Evolutionary conservation across 176 grass and related monocot species (phyloP).

Genomic region (Carex scoparia): DNA sequence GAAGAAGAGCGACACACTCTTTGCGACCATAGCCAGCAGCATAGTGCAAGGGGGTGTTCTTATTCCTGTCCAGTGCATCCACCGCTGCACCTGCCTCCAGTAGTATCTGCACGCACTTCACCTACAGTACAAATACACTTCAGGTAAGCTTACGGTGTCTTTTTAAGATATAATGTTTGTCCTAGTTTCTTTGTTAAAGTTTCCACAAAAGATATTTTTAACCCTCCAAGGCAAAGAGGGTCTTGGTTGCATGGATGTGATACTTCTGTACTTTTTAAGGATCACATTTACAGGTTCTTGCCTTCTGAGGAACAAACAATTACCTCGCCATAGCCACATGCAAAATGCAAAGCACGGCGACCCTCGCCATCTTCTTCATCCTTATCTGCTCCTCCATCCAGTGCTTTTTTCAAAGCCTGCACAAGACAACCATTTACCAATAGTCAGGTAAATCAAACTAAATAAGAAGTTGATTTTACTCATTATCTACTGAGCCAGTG

Average conservation of each 20-base stretch:
- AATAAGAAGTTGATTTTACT: not conserved
- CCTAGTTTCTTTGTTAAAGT: not conserved
- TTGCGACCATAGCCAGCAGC: slow-evolving; percentile 84
- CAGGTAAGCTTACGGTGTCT: not conserved
- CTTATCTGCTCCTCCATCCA: slow-evolving; percentile 72
- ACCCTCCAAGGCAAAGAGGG: not conserved
- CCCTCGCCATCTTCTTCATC: slow-evolving; percentile 89
- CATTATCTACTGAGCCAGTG: not conserved
- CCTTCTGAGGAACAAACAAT: not conserved
- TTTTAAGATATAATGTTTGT: not conserved
- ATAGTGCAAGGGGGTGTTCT: slow-evolving; percentile 82
- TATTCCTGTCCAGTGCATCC: slow-evolving; percentile 81
- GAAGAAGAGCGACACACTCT: slow-evolving; percentile 67
- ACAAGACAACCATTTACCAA: not conserved
- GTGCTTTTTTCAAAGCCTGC: slow-evolving; percentile 77
- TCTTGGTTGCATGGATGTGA: not conserved
- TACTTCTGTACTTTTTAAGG: not conserved
- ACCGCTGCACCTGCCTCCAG: slow-evolving; percentile 60
- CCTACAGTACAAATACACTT: slow-evolving; percentile 30
- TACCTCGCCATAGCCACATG: slow-evolving; percentile 97
- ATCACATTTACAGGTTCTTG: not conserved
- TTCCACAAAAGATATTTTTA: not conserved
- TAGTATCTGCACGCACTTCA: slow-evolving; percentile 60
- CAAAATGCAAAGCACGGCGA: slow-evolving; percentile 98
- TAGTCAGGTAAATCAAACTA: slow-evolving; percentile 8